Percentiles rank a stretch among this genome's conserved stretches.
phyloP scores from a whole-genome alignment of 768 basidiomycete species.

The Hericium erinaceus region DNA sequence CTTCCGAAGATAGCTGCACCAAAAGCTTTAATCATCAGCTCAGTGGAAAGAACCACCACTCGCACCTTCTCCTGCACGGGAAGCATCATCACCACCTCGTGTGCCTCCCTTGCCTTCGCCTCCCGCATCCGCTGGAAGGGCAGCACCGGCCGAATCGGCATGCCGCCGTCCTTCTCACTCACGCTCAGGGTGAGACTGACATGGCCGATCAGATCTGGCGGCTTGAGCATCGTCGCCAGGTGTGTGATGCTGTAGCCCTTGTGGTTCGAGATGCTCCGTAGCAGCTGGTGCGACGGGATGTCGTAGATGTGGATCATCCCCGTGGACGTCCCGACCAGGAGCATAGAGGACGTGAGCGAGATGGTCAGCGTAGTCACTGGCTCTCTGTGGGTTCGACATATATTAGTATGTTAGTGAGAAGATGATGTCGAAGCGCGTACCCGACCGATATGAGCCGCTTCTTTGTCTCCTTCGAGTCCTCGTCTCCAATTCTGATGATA shows the following conservation, averaged over 20 bases:
- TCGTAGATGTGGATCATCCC: conserved; percentile 79
- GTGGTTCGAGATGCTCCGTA: conserved; percentile 58
- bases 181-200: conserved; percentile 54
- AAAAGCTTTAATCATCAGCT: background rate
- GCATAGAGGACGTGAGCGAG: conserved; percentile 66
- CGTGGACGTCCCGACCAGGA: conserved; percentile 71
- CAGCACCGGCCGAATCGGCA: conserved; percentile 56
- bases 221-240: conserved; percentile 73
- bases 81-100: conserved; percentile 61
- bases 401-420: background rate
- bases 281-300: conserved; percentile 80
- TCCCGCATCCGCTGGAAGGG: conserved; percentile 73
- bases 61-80: conserved; percentile 37
- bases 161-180: conserved; percentile 35
- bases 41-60: background rate
- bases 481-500: conserved; percentile 57
- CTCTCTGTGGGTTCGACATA: conserved; percentile 37
- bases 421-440: conserved; percentile 30
- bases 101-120: conserved; percentile 51
- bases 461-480: conserved; percentile 34
- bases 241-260: conserved; percentile 36
- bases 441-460: conserved; percentile 63
- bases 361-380: conserved; percentile 65
- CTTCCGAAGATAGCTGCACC: conserved; percentile 14
- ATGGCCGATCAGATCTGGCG: conserved; percentile 81